Percentiles rank a stretch among this genome's conserved stretches.
Conservation (phyloP, 2,329 filamentous ascomycete genomes). For the Hymenoscyphus salicellus region DNA sequence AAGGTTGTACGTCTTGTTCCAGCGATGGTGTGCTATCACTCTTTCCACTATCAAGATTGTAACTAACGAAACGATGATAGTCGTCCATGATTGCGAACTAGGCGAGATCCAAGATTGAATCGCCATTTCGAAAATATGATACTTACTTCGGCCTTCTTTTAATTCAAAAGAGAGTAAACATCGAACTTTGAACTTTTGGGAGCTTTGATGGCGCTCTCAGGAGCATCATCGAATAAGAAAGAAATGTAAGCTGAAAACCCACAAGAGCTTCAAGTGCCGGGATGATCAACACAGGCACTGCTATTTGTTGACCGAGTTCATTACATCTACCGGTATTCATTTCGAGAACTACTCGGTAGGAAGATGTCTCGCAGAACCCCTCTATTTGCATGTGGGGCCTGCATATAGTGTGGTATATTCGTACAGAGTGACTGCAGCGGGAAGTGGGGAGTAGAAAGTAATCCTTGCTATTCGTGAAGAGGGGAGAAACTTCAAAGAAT, state of each 20-base stretch:
- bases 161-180: too few species aligned
- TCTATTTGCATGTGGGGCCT: background rate
- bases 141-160: too few species aligned
- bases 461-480: too few species aligned
- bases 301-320: too few species aligned
- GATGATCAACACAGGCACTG: too few species aligned
- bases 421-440: too few species aligned
- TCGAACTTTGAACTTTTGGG: too few species aligned
- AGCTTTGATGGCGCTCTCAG: too few species aligned
- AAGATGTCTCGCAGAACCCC: background rate
- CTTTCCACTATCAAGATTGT: slow-evolving; percentile 14
- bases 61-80: slow-evolving; percentile 8
- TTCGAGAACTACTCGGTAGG: background rate
- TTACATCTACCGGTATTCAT: too few species aligned
- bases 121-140: background rate
- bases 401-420: background rate
- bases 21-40: slow-evolving; percentile 21
- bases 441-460: background rate
- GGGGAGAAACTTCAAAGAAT: background rate
- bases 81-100: slow-evolving; percentile 6
- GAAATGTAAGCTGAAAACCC: too few species aligned
- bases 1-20: slow-evolving; percentile 23
- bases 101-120: background rate
- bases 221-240: too few species aligned
- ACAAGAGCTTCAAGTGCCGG: too few species aligned